phyloP scores from a whole-genome alignment of 805 yeast genomes.

The Scheffersomyces ergatensis region DNA sequence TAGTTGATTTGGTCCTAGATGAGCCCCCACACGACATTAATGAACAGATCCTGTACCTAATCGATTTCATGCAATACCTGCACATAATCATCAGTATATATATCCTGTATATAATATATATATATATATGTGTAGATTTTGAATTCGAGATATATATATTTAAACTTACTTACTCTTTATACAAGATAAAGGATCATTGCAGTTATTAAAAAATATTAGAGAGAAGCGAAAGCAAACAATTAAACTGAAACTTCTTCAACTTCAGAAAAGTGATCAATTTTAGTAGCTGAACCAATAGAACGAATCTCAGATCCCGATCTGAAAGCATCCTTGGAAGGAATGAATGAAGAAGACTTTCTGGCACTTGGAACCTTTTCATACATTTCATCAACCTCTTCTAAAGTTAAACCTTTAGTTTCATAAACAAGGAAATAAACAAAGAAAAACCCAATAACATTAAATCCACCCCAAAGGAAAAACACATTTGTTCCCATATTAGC shows the following conservation, averaged over 20 bases:
- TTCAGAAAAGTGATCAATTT: constrained; percentile 5
- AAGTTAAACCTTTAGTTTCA: constrained; percentile 41
- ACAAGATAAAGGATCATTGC: no score
- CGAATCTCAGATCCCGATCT: constrained; percentile 17
- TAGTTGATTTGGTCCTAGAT: no score
- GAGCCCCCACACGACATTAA: no score
- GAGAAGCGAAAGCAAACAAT: background rate
- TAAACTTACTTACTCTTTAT: no score
- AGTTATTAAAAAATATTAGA: no score
- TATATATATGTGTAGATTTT: no score
- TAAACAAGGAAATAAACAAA: constrained; percentile 33
- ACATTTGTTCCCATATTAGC: constrained; percentile 39
- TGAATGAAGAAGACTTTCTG: constrained; percentile 29
- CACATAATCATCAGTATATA: no score
- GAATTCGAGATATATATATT: no score
- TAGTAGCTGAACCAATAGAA: constrained; percentile 18
- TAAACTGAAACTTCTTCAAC: constrained; percentile 8
- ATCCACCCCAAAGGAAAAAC: constrained; percentile 44
- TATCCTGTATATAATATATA: no score
- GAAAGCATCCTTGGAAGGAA: constrained; percentile 36
- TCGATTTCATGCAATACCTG: no score
- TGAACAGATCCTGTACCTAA: no score
- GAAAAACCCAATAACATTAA: constrained; percentile 29
- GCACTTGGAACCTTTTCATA: constrained; percentile 30
- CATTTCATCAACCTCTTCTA: constrained; percentile 42